A percentile compares a stretch with the other conserved stretches of the same genome.
Evolutionary conservation across 2,329 filamentous ascomycete species (phyloP).

Genomic region (Pyricularia sp.): DNA sequence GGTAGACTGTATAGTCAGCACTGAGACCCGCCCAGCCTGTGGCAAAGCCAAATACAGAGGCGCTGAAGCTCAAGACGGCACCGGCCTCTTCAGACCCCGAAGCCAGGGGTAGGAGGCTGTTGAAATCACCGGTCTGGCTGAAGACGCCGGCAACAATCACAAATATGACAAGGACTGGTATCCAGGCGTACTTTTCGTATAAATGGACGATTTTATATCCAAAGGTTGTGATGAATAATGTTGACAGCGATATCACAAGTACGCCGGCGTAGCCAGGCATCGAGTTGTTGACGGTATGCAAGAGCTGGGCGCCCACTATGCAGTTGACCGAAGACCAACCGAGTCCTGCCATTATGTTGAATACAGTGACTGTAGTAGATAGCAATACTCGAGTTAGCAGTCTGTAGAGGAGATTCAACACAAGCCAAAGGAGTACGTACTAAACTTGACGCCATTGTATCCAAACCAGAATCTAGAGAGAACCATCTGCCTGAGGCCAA

Average conservation of each 20-base stretch:
- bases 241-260: conserved; percentile 56
- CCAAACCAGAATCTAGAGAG: conserved; percentile 48
- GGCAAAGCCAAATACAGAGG: conserved; percentile 54
- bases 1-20: conserved; percentile 44
- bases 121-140: conserved; percentile 34
- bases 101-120: conserved; percentile 29
- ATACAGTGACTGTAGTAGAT: conserved; percentile 41
- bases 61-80: conserved; percentile 48
- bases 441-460: conserved; percentile 50
- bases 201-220: conserved; percentile 63
- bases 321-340: conserved; percentile 69
- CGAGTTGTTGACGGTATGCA: conserved; percentile 56
- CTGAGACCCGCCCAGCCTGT: conserved; percentile 53
- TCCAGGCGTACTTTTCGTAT: conserved; percentile 66
- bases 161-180: conserved; percentile 43
- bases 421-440: conserved; percentile 25
- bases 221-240: conserved; percentile 58
- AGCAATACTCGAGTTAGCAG: neutral
- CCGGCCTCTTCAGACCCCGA: conserved; percentile 42
- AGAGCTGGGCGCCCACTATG: conserved; percentile 67
- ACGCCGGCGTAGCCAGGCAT: conserved; percentile 66
- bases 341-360: conserved; percentile 58
- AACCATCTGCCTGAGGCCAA: conserved; percentile 46
- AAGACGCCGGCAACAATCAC: conserved; percentile 29
- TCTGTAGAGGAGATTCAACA: neutral